Percentiles rank a stretch among this genome's conserved stretches.
Conservation (phyloP, 2,329 filamentous ascomycete genomes). For the Aspergillus caelatus region DNA sequence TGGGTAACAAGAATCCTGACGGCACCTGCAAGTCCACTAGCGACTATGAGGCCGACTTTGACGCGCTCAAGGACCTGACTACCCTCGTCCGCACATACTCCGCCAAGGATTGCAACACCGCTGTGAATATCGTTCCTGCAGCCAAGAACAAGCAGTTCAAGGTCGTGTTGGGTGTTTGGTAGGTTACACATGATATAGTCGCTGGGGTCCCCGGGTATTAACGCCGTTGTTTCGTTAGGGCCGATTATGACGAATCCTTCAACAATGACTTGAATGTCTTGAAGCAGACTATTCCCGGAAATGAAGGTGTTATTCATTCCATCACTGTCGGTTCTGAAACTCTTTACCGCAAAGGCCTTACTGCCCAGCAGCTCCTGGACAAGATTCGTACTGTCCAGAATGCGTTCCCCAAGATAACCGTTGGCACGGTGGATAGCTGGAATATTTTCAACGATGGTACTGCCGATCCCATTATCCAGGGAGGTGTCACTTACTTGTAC, state of each 20-base stretch:
- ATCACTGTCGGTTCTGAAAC: constrained; percentile 73
- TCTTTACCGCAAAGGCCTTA: constrained; percentile 70
- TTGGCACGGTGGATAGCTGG: constrained; percentile 73
- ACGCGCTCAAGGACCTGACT: constrained; percentile 57
- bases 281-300: constrained; percentile 45
- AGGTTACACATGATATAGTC: constrained; percentile 25
- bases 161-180: constrained; percentile 73
- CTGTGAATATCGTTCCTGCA: constrained; percentile 65
- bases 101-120: constrained; percentile 66
- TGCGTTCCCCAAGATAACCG: constrained; percentile 57
- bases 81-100: constrained; percentile 69
- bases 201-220: not conserved
- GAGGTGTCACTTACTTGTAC: constrained; percentile 62
- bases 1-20: constrained; percentile 66
- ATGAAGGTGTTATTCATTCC: constrained; percentile 64
- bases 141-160: constrained; percentile 67
- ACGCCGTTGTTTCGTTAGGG: constrained; percentile 43
- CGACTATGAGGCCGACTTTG: constrained; percentile 69
- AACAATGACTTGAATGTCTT: constrained; percentile 63
- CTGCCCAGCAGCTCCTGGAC: constrained; percentile 59
- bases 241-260: constrained; percentile 66
- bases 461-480: constrained; percentile 63
- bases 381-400: constrained; percentile 66
- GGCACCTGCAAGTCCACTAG: constrained; percentile 62
- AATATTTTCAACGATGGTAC: constrained; percentile 72